Percentiles rank a stretch among this genome's conserved stretches.
Evolutionary conservation across 371 early-diverging fungal species (phyloP).

Genomic region (Dichotomocladium elegans): DNA sequence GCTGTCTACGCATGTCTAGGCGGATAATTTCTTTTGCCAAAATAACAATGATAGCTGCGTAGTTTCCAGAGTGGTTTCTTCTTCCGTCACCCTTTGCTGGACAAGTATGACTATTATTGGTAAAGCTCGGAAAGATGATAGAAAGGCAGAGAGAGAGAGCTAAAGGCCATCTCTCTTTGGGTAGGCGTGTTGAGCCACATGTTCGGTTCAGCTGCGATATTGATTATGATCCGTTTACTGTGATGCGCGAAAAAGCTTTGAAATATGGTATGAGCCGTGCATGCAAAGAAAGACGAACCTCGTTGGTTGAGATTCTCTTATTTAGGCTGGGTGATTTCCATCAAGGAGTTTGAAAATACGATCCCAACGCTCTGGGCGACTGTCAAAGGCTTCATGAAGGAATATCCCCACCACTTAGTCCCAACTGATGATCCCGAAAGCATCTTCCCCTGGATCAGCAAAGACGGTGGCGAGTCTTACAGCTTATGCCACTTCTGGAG

Average conservation of each 20-base stretch:
- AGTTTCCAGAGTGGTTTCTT: constrained; percentile 84
- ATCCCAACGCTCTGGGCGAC: constrained; percentile 80
- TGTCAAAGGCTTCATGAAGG: constrained; percentile 41
- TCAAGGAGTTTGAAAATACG: constrained; percentile 76
- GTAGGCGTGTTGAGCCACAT: constrained; percentile 93
- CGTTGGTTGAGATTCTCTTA: not conserved
- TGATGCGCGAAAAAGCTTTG: constrained; percentile 72
- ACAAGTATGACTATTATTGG: constrained; percentile 94
- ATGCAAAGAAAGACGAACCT: too few species aligned
- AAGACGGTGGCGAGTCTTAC: constrained; percentile 43
- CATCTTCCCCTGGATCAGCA: constrained; percentile 32
- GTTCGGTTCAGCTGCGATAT: constrained; percentile 89
- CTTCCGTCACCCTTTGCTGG: constrained; percentile 74
- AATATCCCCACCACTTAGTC: constrained; percentile 31
- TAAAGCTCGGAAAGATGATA: too few species aligned
- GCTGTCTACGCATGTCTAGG: not conserved
- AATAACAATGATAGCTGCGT: not conserved
- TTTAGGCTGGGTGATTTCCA: constrained; percentile 71
- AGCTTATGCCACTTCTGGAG: constrained; percentile 94
- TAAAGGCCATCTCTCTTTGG: too few species aligned
- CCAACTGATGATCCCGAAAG: constrained; percentile 12
- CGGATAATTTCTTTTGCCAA: too few species aligned
- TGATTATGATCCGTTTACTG: constrained; percentile 88
- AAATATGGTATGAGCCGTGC: constrained; percentile 66
- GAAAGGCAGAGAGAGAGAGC: too few species aligned